A percentile compares a stretch with the other conserved stretches of the same genome.
Evolutionary conservation across 2,329 filamentous ascomycete genomes (phyloP).

Genomic region (Fusarium concolor): DNA sequence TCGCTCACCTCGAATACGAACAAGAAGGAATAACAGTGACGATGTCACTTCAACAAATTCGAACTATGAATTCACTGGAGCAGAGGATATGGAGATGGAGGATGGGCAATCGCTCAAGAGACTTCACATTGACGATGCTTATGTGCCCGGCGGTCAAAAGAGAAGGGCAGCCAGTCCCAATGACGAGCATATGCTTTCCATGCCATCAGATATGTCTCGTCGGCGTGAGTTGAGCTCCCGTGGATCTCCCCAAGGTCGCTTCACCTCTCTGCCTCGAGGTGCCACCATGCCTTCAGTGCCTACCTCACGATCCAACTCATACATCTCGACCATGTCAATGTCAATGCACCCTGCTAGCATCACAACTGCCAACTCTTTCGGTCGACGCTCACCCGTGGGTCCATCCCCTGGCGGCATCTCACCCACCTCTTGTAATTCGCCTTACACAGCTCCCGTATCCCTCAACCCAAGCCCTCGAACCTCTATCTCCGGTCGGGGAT

Average conservation of each 20-base stretch:
- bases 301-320: constrained; percentile 60
- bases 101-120: constrained; percentile 63
- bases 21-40: constrained; percentile 64
- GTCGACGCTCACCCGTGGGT: constrained; percentile 60
- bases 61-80: constrained; percentile 55
- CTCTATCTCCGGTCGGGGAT: constrained; percentile 56
- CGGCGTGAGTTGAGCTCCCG: constrained; percentile 62
- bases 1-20: constrained; percentile 59
- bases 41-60: constrained; percentile 60
- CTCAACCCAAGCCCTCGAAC: constrained; percentile 62
- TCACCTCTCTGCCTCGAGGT: constrained; percentile 60
- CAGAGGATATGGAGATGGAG: constrained; percentile 63
- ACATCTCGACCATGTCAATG: constrained; percentile 59
- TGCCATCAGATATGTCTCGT: constrained; percentile 59
- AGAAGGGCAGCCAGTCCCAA: constrained; percentile 67
- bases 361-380: constrained; percentile 58
- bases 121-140: constrained; percentile 62
- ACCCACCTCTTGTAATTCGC: constrained; percentile 62
- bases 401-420: constrained; percentile 63
- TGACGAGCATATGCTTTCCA: constrained; percentile 57
- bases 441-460: constrained; percentile 62
- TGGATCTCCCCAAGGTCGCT: constrained; percentile 64
- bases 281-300: constrained; percentile 58
- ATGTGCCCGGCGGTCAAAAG: constrained; percentile 61
- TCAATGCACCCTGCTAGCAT: constrained; percentile 53